Conservation (phyloP, 2,329 filamentous ascomycete species). For the Penicillium sclerotigenum region DNA sequence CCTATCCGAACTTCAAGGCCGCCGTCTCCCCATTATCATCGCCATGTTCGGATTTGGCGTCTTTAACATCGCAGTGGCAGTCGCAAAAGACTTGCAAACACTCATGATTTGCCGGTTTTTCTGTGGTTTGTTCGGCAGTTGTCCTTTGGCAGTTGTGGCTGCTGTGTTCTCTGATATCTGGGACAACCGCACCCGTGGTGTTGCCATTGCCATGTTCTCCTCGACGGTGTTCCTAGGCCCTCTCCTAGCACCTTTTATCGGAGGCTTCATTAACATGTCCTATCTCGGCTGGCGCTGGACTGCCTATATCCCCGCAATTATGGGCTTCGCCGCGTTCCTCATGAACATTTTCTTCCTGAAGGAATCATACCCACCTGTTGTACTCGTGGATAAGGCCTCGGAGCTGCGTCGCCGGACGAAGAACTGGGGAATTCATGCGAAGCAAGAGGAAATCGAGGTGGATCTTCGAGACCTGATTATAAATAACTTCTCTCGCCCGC, state of each 20-base stretch:
- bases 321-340: conserved; percentile 52
- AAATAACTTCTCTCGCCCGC: conserved; percentile 52
- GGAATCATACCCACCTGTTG: conserved; percentile 58
- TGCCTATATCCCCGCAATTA: conserved; percentile 53
- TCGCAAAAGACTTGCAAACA: conserved; percentile 35
- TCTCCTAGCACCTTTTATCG: conserved; percentile 53
- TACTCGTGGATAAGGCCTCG: conserved; percentile 51
- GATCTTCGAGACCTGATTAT: conserved; percentile 49
- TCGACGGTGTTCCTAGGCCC: conserved; percentile 54
- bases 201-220: conserved; percentile 48
- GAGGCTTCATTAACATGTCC: conserved; percentile 51
- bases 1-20: conserved; percentile 57
- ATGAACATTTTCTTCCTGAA: conserved; percentile 53
- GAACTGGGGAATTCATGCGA: conserved; percentile 59
- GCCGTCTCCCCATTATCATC: conserved; percentile 51
- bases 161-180: conserved; percentile 50
- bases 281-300: conserved; percentile 56
- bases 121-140: conserved; percentile 43
- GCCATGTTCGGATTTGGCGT: conserved; percentile 42
- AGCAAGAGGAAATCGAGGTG: conserved; percentile 53
- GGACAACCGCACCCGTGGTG: conserved; percentile 38
- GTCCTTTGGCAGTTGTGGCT: conserved; percentile 43
- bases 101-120: conserved; percentile 45
- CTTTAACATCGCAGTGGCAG: conserved; percentile 47
- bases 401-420: conserved; percentile 53